Base-by-base conservation (phyloP, 345 rosid species). In the Eucalyptus erythrocorys region DNA sequence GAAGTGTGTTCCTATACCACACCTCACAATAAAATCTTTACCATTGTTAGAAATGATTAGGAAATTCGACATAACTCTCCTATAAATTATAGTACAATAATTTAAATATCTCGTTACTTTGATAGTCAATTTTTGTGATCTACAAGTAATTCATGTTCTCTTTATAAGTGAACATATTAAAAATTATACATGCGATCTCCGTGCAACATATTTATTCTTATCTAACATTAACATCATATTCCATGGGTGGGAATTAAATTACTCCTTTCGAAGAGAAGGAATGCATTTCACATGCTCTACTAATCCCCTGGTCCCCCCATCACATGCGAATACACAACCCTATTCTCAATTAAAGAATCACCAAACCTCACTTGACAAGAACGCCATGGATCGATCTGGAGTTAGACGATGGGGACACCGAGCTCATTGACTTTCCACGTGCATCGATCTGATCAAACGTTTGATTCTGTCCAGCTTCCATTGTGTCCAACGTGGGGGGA, bases 121-220 rank as follows among this genome's bases (percentile, higher is more conserved):
- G 19, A 64, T 13, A 7, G 10, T 64, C 2, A 7, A 30, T 32
- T 64, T 64, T 64, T 1, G 3, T 5, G 0, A n/a, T 16, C 10
- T n/a, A 64, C 37, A n/a, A 64, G 2, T 64, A 15, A 64, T n/a
- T 64, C 19, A 4, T 7, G 7, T 7, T 0, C 37, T 6, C 37
- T 6, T 30, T 64, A 14, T 4, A 30, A 64, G 4, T 14, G 34
- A 30, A 30, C n/a, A 61, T 24, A 55, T 55, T 24, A 55, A 55
- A 22, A 48, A 51, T 7, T 51, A 9, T 55, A 55, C 6, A 4
- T 24, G 61, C 30, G 6, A 55, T 55, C 30, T 55, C 1, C 24
- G 13, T 55, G 30, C 61, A 55, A 26, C 1, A 55, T 55, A 55
- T 55, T 55, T 55, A 24, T 22, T 26, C 6, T 22, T 9, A 55